These are phyloP conservation scores for Teratosphaeria nubilosa DNA, from an alignment of 2,329 filamentous ascomycete genomes.

Conservation along the genomic window DNA sequence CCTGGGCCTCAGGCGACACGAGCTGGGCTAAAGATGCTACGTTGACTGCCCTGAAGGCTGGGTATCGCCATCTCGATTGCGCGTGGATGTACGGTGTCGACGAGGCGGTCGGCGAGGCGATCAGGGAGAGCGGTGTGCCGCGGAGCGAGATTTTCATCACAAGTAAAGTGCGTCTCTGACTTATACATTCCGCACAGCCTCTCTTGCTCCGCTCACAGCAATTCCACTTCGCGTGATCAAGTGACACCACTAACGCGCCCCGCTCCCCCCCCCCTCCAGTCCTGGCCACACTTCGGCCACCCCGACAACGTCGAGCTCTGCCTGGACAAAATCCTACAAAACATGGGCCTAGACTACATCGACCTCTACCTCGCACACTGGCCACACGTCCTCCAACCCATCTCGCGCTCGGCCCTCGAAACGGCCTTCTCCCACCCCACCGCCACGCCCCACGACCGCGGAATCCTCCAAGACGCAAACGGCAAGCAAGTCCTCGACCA, in stretches of 20 bases:
- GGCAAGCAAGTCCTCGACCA: constrained; percentile 13
- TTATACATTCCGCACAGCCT: too few species aligned
- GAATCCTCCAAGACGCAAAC: constrained; percentile 2
- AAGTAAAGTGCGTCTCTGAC: constrained; percentile 9
- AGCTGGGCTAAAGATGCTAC: constrained; percentile 16
- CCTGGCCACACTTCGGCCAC: constrained; percentile 15
- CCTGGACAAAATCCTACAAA: constrained; percentile 29
- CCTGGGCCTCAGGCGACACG: constrained; percentile 15
- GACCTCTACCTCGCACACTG: constrained; percentile 37
- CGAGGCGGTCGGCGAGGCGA: constrained; percentile 13
- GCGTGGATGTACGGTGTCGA: constrained; percentile 20
- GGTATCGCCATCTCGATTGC: constrained; percentile 20
- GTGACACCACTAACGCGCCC: too few species aligned
- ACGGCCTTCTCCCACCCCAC: constrained; percentile 7
- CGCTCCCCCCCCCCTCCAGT: constrained; percentile 1
- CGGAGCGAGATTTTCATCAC: constrained; percentile 17
- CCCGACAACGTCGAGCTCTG: constrained; percentile 17
- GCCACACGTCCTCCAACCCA: constrained; percentile 16
- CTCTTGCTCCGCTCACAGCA: background rate
- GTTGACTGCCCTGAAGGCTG: constrained; percentile 13
- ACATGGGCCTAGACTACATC: constrained; percentile 32
- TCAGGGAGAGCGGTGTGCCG: constrained; percentile 15
- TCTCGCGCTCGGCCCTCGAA: constrained; percentile 10
- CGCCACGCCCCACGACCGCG: constrained; percentile 6
- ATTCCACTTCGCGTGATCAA: too few species aligned